A percentile compares a stretch with the other conserved stretches of the same genome.
These are phyloP conservation scores for Saccharomycopsis lassenensis DNA, from an alignment of 805 yeast genomes.

Conservation along the genomic window DNA sequence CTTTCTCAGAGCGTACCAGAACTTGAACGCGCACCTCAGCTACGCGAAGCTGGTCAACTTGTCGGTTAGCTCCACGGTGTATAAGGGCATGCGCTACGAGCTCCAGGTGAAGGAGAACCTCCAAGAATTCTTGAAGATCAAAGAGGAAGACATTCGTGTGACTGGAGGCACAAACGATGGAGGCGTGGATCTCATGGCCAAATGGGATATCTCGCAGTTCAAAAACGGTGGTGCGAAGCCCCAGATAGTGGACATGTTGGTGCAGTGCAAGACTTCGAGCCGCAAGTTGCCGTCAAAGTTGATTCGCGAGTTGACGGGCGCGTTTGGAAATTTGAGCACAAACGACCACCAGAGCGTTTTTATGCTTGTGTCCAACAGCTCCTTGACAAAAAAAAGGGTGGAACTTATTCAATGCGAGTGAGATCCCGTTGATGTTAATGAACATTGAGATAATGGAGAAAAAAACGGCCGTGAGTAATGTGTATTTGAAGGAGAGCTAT, in stretches of 20 bases:
- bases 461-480: background rate
- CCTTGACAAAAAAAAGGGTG: slow-evolving; percentile 10
- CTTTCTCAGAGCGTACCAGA: too few relatives aligned
- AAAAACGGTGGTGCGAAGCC: background rate
- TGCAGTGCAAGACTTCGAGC: slow-evolving; percentile 15
- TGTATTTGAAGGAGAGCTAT: slow-evolving; percentile 3
- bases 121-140: slow-evolving; percentile 3
- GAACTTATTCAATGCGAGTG: slow-evolving; percentile 6
- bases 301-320: slow-evolving; percentile 15
- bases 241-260: slow-evolving; percentile 3
- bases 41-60: slow-evolving; percentile 9
- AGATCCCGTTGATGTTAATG: slow-evolving; percentile 7
- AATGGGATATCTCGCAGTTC: slow-evolving; percentile 15
- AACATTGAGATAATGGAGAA: slow-evolving; percentile 2
- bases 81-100: slow-evolving; percentile 14
- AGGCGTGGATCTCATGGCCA: slow-evolving; percentile 15
- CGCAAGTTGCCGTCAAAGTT: slow-evolving; percentile 12
- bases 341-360: slow-evolving; percentile 2
- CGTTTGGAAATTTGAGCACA: slow-evolving; percentile 1
- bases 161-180: slow-evolving; percentile 18
- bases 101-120: slow-evolving; percentile 11
- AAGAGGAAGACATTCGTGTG: background rate
- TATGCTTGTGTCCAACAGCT: slow-evolving; percentile 9
- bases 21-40: too few relatives aligned
- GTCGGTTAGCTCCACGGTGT: slow-evolving; percentile 7